Percentiles rank a stretch among this genome's conserved stretches.
Conservation (phyloP, 108 stramenopile species). For the Discostella pseudostelligera region DNA sequence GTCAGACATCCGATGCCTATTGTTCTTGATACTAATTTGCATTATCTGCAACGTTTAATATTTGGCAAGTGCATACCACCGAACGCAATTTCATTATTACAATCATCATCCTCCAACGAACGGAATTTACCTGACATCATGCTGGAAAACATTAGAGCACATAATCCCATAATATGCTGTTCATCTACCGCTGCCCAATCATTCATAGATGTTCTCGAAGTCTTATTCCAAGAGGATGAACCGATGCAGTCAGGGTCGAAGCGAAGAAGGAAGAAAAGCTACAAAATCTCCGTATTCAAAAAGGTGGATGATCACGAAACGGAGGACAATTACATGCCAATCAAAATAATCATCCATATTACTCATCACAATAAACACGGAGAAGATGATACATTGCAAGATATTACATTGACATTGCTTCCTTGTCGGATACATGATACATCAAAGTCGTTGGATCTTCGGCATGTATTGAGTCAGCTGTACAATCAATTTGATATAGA, state of each 20-base stretch:
- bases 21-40: constrained; percentile 69
- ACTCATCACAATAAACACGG: constrained; percentile 12
- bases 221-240: constrained; percentile 22
- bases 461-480: constrained; percentile 48
- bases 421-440: constrained; percentile 47
- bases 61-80: constrained; percentile 5
- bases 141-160: constrained; percentile 20
- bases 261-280: constrained; percentile 21
- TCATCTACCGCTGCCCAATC: constrained; percentile 19
- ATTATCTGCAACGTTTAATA: constrained; percentile 33
- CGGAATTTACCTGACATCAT: constrained; percentile 28
- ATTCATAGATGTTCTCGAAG: constrained; percentile 35
- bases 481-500: constrained; percentile 49
- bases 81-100: background rate
- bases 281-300: constrained; percentile 25
- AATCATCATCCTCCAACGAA: background rate
- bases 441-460: constrained; percentile 47
- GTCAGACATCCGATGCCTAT: constrained; percentile 65
- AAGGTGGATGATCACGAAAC: constrained; percentile 23
- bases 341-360: constrained; percentile 31
- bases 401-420: constrained; percentile 47
- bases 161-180: constrained; percentile 45
- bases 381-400: constrained; percentile 11
- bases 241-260: background rate
- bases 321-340: constrained; percentile 19